phyloP scores from a whole-genome alignment of 202 grass and related monocot genomes.

The Setaria viridis region DNA sequence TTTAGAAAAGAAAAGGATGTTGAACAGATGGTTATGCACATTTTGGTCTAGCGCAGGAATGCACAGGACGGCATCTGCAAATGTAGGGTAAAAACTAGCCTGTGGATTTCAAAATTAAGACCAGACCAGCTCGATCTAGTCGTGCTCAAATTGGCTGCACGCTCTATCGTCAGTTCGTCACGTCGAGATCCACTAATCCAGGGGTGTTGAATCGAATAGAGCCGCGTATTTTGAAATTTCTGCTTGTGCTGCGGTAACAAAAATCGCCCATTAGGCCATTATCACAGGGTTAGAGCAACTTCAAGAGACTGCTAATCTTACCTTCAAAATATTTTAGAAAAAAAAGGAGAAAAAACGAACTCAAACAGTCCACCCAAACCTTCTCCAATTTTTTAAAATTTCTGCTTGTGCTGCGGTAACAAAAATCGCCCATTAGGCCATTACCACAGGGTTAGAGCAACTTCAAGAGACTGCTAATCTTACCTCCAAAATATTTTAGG shows the following conservation, averaged over 20 bases:
- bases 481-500: no score
- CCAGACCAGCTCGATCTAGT: background rate
- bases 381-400: no score
- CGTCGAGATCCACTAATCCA: constrained; percentile 1
- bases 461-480: no score
- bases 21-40: background rate
- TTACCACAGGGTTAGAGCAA: background rate
- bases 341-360: no score
- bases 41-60: background rate
- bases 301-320: no score
- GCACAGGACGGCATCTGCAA: background rate
- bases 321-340: no score
- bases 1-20: no score
- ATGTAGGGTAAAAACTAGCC: background rate
- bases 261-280: background rate
- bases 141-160: background rate
- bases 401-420: background rate
- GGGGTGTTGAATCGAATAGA: background rate
- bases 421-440: background rate
- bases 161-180: background rate
- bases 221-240: constrained; percentile 7
- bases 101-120: background rate
- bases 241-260: background rate
- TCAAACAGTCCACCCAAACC: no score
- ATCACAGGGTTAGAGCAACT: background rate